Base-by-base conservation (phyloP, 192 early-diverging fungal species). In the Backusella mclennaniae region DNA sequence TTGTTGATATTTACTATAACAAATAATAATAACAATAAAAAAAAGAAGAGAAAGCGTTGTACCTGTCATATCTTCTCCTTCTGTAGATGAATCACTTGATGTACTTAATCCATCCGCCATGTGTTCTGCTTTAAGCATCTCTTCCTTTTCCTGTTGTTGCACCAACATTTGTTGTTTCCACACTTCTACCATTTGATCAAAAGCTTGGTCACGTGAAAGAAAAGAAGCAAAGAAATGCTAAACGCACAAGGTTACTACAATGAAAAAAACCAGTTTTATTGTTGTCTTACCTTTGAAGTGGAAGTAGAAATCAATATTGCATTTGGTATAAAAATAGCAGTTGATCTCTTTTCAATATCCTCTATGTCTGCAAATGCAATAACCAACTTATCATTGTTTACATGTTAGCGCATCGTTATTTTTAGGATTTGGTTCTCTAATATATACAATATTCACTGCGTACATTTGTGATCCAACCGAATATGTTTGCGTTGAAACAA, bases 401-500 rank as follows among this genome's bases (percentile, higher is more conserved):
- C 56, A 63, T 63, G 26, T 63, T 63, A 63, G 56, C 56, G 56
- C 56, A 63, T 63, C 26, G 26, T 69, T 69, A 69, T 39, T 23
- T 36, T 69, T 38, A 53, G n/a, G 29, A 44, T 2, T 35, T 33
- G 33, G 33, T 33, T 33, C 33, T 33, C 33, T 33, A 4, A n/a
- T 53, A 23, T 29, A 12, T 23, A 17, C 38, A 4, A 26, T 63
- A 29, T 63, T 63, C 6, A 26, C 23, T 67, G 66, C 80, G 77
- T 87, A 87, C 89, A 77, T 87, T 93, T 29, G 93, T 94, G 12
- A 93, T 90, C 91, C 94, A 96, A 41, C 95, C 95, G 85, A 97
- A 95, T 71, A 97, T 95, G 75, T 94, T 95, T 46, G 93, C 90
- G 82, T 95, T 90, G 75, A 97, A 97, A 81, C 92, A 93, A 52